Evolutionary conservation across 257 asterid genomes (phyloP).

Genomic region (Scutellaria galericulata): DNA sequence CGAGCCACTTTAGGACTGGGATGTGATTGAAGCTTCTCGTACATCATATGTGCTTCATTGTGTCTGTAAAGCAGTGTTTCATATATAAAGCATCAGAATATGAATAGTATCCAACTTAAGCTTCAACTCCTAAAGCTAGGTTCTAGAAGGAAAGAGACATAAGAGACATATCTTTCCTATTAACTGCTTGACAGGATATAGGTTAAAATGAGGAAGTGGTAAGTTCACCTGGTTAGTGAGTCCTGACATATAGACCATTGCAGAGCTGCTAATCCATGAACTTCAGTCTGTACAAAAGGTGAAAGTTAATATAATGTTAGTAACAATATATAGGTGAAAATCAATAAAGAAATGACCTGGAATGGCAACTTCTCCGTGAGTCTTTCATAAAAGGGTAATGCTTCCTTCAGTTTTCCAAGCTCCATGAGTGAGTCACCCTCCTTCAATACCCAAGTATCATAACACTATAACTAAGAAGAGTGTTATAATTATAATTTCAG

Average conservation of each 20-base stretch:
- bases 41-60: conserved; percentile 81
- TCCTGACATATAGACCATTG: conserved; percentile 97
- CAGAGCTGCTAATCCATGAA: conserved; percentile 92
- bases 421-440: conserved; percentile 91
- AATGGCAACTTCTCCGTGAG: conserved; percentile 76
- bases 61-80: conserved; percentile 48
- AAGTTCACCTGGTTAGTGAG: conserved; percentile 69
- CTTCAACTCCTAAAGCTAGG: not conserved
- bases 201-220: not conserved
- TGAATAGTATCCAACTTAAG: conserved; percentile 6
- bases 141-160: not conserved
- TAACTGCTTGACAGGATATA: not conserved
- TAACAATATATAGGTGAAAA: conserved; percentile 8
- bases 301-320: not conserved
- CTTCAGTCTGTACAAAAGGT: conserved; percentile 61
- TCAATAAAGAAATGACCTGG: conserved; percentile 49
- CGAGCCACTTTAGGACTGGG: conserved; percentile 62
- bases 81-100: not conserved
- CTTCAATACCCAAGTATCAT: conserved; percentile 69
- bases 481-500: conserved; percentile 44
- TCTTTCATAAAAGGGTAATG: conserved; percentile 68
- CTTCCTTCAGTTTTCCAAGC: conserved; percentile 77
- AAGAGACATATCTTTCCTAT: too few species aligned
- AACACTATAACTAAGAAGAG: conserved; percentile 76
- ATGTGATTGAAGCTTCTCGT: conserved; percentile 87